phyloP scores from a whole-genome alignment of 2,329 filamentous ascomycete genomes.

The Penicillium sp. region DNA sequence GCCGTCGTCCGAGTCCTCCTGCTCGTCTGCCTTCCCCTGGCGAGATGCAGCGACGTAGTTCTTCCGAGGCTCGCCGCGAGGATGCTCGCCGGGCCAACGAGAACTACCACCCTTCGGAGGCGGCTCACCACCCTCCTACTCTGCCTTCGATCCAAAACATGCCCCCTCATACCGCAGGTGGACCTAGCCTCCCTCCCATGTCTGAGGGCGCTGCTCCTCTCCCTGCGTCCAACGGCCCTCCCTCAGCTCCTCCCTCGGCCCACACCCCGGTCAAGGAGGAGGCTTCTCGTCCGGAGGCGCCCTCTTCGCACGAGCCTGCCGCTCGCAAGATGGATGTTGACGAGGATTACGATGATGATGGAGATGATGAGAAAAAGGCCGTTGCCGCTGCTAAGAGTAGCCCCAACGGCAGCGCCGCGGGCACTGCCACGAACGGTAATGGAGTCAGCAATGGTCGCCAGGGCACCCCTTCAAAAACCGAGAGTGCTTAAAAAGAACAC shows the following conservation, averaged over 20 bases:
- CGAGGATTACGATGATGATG: slow-evolving; percentile 95
- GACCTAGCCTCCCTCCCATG: slow-evolving; percentile 62
- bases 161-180: slow-evolving; percentile 51
- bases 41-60: slow-evolving; percentile 74
- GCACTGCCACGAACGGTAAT: slow-evolving; percentile 10
- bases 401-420: slow-evolving; percentile 37
- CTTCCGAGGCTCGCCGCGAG: slow-evolving; percentile 69
- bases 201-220: slow-evolving; percentile 47
- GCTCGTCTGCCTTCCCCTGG: slow-evolving; percentile 65
- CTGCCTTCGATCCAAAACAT: slow-evolving; percentile 56
- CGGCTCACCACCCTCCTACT: slow-evolving; percentile 78
- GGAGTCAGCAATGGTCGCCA: slow-evolving; percentile 29
- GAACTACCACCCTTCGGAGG: slow-evolving; percentile 88
- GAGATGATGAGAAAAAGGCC: slow-evolving; percentile 73
- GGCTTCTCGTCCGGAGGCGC: slow-evolving; percentile 49
- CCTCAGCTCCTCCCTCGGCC: slow-evolving; percentile 42
- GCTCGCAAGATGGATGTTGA: slow-evolving; percentile 96
- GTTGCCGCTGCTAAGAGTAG: slow-evolving; percentile 39
- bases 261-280: slow-evolving; percentile 65
- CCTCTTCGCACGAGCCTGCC: slow-evolving; percentile 73
- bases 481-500: slow-evolving; percentile 32
- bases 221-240: slow-evolving; percentile 48
- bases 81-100: slow-evolving; percentile 74
- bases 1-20: slow-evolving; percentile 69
- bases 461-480: slow-evolving; percentile 38